Percentiles rank a stretch among this genome's conserved stretches.
These are phyloP conservation scores for Pelargonium australe DNA, from an alignment of 441 rosid species.

Conservation along the genomic window DNA sequence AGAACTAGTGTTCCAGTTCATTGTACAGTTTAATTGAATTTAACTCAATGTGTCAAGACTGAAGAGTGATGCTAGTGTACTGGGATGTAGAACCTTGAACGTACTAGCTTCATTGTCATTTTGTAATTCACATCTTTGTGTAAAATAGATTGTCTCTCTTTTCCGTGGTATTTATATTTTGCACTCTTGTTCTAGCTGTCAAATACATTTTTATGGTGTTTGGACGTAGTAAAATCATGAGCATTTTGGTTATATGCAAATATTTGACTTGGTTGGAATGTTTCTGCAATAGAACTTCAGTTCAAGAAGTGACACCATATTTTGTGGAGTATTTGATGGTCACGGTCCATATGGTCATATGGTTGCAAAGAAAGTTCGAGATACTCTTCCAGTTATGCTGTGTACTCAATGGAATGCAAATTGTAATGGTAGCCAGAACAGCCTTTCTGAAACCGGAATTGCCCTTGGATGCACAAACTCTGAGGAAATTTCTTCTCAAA, in stretches of 20 bases:
- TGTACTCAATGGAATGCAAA: conserved; percentile 41
- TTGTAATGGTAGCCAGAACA: conserved; percentile 26
- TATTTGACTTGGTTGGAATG: conserved; percentile 24
- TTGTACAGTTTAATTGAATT: too few relatives aligned
- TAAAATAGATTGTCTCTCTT: background rate
- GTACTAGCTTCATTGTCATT: background rate
- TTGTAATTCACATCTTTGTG: background rate
- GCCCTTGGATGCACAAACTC: conserved; percentile 23
- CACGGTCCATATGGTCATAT: conserved; percentile 80
- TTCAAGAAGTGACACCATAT: conserved; percentile 45
- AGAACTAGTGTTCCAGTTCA: too few relatives aligned
- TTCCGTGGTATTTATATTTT: background rate
- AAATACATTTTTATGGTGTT: background rate
- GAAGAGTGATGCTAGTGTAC: background rate
- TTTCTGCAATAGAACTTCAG: conserved; percentile 44
- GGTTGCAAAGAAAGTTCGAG: conserved; percentile 65
- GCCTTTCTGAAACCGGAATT: conserved; percentile 23
- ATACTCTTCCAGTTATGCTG: conserved; percentile 48
- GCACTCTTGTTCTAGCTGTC: too few relatives aligned
- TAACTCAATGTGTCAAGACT: too few relatives aligned
- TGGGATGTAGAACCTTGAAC: background rate
- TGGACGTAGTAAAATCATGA: conserved; percentile 1
- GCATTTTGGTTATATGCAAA: background rate
- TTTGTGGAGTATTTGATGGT: conserved; percentile 73
- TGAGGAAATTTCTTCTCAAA: conserved; percentile 31